phyloP scores from a whole-genome alignment of 441 rosid genomes.

The Omphalea diandra region DNA sequence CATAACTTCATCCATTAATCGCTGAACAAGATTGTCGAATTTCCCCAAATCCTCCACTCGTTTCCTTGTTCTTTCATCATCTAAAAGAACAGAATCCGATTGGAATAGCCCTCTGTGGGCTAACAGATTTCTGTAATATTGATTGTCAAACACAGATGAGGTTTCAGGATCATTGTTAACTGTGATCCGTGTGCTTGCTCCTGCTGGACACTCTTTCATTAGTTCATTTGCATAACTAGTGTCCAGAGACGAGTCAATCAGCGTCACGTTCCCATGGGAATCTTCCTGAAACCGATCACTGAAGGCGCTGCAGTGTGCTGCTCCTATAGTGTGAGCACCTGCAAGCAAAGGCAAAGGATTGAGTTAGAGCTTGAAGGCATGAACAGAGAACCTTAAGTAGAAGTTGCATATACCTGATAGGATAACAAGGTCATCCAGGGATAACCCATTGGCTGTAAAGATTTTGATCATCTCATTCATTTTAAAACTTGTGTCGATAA shows the following conservation, averaged over 20 bases:
- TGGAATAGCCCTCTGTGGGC: conserved; percentile 73
- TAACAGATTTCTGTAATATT: conserved; percentile 59
- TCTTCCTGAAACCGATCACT: conserved; percentile 56
- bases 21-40: conserved; percentile 60
- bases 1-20: conserved; percentile 27
- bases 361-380: not conserved
- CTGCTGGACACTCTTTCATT: conserved; percentile 52
- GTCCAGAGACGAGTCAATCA: conserved; percentile 60
- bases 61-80: conserved; percentile 57
- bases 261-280: conserved; percentile 53
- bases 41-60: conserved; percentile 71
- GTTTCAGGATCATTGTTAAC: conserved; percentile 75
- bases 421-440: conserved; percentile 64
- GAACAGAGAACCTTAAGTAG: not conserved
- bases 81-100: conserved; percentile 69
- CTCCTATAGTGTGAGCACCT: conserved; percentile 92
- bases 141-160: conserved; percentile 62
- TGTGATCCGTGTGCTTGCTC: conserved; percentile 42
- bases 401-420: conserved; percentile 58
- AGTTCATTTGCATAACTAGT: conserved; percentile 53
- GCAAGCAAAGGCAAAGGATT: conserved; percentile 12
- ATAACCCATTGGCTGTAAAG: conserved; percentile 74
- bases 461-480: conserved; percentile 60
- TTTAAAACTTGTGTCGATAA: conserved; percentile 74
- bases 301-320: conserved; percentile 81